Conservation (phyloP, 176 grass and related monocot genomes). For the Bonia amplexicaulis region DNA sequence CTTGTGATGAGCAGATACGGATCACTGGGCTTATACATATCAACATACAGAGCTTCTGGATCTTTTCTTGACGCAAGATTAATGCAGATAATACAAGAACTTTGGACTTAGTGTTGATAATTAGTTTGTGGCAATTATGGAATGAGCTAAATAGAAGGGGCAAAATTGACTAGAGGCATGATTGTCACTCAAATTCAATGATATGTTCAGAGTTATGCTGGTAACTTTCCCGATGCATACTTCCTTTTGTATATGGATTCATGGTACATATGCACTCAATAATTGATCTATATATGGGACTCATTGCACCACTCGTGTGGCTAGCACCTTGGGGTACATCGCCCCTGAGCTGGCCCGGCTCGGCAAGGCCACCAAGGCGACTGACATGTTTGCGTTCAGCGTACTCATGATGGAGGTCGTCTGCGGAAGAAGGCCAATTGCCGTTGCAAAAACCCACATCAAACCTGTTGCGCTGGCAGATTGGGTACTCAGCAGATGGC, state of each 20-base stretch:
- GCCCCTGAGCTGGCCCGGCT: slow-evolving; percentile 39
- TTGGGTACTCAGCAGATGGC: slow-evolving; percentile 28
- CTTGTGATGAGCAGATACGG: neutral
- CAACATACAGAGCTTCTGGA: neutral
- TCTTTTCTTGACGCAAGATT: neutral
- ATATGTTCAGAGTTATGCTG: neutral
- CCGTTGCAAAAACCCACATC: neutral
- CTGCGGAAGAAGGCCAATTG: slow-evolving; percentile 24
- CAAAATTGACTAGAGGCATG: neutral
- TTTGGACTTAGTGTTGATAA: too few species aligned
- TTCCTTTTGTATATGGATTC: neutral
- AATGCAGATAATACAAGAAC: neutral
- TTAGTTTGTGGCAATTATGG: too few species aligned
- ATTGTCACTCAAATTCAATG: neutral
- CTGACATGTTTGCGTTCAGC: slow-evolving; percentile 48
- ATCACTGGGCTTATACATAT: neutral
- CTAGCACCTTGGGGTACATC: slow-evolving; percentile 37
- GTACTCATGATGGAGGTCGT: slow-evolving; percentile 34
- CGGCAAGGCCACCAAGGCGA: slow-evolving; percentile 36
- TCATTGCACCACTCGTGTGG: slow-evolving; percentile 4
- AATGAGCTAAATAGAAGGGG: neutral
- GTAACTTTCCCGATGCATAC: neutral
- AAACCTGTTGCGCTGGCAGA: neutral
- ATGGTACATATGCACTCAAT: neutral
- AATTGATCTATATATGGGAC: too few species aligned